A percentile compares a stretch with the other conserved stretches of the same genome.
Evolutionary conservation across 352 stramenopile species (phyloP).

Genomic region (Pythium rishiriense): DNA sequence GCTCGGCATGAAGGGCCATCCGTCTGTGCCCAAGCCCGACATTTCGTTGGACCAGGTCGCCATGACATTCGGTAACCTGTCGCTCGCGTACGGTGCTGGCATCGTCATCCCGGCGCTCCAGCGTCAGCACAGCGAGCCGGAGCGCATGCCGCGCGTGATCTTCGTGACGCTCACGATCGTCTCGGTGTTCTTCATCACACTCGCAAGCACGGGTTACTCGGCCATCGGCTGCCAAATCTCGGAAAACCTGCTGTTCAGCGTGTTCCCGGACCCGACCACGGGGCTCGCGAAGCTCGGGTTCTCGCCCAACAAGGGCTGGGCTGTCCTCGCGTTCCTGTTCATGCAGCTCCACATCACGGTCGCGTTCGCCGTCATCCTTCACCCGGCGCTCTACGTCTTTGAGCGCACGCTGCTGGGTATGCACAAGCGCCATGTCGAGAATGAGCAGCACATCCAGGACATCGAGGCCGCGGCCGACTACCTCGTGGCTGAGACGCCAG

Average conservation of each 20-base stretch:
- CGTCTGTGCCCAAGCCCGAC: conserved; percentile 17
- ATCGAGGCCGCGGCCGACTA: conserved; percentile 11
- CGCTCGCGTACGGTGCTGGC: conserved; percentile 35
- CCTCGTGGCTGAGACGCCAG: conserved; percentile 4
- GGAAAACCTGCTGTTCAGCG: conserved; percentile 37
- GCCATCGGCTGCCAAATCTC: conserved; percentile 35
- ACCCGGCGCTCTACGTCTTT: conserved; percentile 32
- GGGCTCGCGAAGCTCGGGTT: conserved; percentile 31
- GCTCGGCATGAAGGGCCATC: conserved; percentile 24
- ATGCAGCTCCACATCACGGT: conserved; percentile 51
- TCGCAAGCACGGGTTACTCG: conserved; percentile 32
- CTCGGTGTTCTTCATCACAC: conserved; percentile 33
- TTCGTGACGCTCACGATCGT: conserved; percentile 37
- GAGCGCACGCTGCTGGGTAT: conserved; percentile 33
- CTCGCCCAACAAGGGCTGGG: conserved; percentile 18
- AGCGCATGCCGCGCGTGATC: conserved; percentile 41
- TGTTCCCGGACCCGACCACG: conserved; percentile 4
- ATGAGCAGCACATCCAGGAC: conserved; percentile 17
- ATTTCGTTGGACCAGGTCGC: conserved; percentile 31
- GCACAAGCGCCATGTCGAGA: conserved; percentile 15
- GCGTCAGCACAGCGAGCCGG: conserved; percentile 33
- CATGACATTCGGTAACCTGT: conserved; percentile 39
- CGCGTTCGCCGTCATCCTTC: conserved; percentile 33
- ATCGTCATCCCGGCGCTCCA: conserved; percentile 39
- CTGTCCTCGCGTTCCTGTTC: conserved; percentile 35